Evolutionary conservation across 495 filamentous ascomycete genomes (phyloP).

Genomic region (Lasiosphaeria hispida): DNA sequence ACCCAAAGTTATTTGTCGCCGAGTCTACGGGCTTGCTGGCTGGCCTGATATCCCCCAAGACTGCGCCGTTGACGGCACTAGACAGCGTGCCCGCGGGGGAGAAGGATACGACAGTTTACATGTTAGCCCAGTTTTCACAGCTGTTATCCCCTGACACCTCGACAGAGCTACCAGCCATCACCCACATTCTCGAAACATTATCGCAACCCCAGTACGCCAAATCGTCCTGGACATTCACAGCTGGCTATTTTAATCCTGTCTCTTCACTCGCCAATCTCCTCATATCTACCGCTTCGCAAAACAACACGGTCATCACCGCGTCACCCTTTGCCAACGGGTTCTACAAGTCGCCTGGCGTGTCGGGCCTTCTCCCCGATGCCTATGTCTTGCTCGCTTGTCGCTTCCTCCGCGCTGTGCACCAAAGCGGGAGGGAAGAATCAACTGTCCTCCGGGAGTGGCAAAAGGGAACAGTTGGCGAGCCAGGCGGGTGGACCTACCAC

Average conservation of each 20-base stretch:
- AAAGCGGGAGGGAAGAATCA: conserved; percentile 52
- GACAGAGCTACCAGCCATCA: conserved; percentile 83
- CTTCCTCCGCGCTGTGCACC: conserved; percentile 71
- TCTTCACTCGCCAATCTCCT: conserved; percentile 74
- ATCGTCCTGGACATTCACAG: conserved; percentile 90
- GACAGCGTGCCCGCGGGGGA: conserved; percentile 17
- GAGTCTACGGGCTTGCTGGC: conserved; percentile 63
- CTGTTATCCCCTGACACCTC: conserved; percentile 75
- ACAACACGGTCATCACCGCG: conserved; percentile 87
- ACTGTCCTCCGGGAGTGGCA: conserved; percentile 89
- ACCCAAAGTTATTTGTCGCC: conserved; percentile 65
- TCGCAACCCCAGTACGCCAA: conserved; percentile 56
- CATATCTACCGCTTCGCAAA: conserved; percentile 61
- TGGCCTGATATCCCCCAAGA: conserved; percentile 56
- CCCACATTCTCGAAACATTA: conserved; percentile 66
- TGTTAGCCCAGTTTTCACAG: conserved; percentile 80
- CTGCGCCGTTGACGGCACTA: conserved; percentile 18
- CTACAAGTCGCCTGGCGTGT: conserved; percentile 82
- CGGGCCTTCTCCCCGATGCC: conserved; percentile 82
- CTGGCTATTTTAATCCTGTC: conserved; percentile 97
- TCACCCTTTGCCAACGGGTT: conserved; percentile 95
- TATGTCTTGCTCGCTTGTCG: conserved; percentile 83
- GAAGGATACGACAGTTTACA: conserved; percentile 75
- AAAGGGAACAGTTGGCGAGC: conserved; percentile 72
- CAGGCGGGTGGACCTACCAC: conserved; percentile 93